These are phyloP conservation scores for Trichoderma cornu-damae DNA, from an alignment of 2,329 filamentous ascomycete species.

Conservation along the genomic window DNA sequence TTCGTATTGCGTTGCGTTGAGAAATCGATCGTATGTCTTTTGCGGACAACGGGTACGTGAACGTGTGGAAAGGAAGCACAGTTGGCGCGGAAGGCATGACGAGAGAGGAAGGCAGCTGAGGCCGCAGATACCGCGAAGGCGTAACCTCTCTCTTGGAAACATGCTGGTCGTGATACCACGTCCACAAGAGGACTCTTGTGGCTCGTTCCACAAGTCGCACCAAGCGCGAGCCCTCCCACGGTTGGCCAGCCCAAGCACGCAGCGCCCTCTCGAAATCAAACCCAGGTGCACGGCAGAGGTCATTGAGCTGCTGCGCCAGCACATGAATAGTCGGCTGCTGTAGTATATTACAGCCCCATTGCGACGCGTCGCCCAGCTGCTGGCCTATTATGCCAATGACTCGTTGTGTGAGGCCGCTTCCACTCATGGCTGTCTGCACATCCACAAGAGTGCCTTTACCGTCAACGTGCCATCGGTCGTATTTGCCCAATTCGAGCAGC, in stretches of 20 bases:
- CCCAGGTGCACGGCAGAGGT: slow-evolving; percentile 34
- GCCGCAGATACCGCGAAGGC: slow-evolving; percentile 58
- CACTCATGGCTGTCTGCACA: slow-evolving; percentile 53
- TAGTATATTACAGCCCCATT: slow-evolving; percentile 74
- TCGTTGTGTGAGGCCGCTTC: slow-evolving; percentile 79
- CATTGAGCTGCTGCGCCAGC: slow-evolving; percentile 44
- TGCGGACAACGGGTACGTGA: slow-evolving; percentile 87
- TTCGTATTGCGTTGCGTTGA: slow-evolving; percentile 86
- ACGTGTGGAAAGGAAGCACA: slow-evolving; percentile 94
- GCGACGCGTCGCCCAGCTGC: slow-evolving; percentile 78
- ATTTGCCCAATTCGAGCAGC: slow-evolving; percentile 62
- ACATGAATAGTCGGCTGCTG: slow-evolving; percentile 49
- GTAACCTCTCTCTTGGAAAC: slow-evolving; percentile 54
- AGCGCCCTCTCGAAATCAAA: slow-evolving; percentile 40
- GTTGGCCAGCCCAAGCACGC: slow-evolving; percentile 61
- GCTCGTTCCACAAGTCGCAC: slow-evolving; percentile 80
- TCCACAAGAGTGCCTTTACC: slow-evolving; percentile 77
- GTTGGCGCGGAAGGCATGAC: slow-evolving; percentile 84
- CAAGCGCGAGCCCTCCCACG: slow-evolving; percentile 84
- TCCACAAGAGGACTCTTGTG: slow-evolving; percentile 70
- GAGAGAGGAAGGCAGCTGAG: slow-evolving; percentile 66
- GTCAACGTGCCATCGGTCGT: slow-evolving; percentile 92
- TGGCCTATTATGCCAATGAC: slow-evolving; percentile 88
- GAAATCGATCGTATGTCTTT: slow-evolving; percentile 91
- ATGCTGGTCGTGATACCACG: slow-evolving; percentile 83